These are phyloP conservation scores for Scytalidium sp. DNA, from an alignment of 2,329 filamentous ascomycete genomes.

Conservation along the genomic window DNA sequence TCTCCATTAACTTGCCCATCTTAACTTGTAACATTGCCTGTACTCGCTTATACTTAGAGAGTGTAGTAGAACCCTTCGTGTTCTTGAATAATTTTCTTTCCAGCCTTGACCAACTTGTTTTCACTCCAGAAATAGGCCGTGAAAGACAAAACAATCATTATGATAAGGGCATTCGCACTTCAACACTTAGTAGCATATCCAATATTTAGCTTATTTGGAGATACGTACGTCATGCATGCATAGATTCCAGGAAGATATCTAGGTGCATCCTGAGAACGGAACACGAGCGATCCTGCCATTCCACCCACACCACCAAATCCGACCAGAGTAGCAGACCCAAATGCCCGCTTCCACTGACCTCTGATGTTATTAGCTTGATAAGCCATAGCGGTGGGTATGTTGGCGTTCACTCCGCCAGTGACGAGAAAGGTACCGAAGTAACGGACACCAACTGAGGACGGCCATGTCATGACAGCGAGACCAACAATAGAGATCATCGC, in stretches of 20 bases:
- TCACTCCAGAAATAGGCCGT: no score
- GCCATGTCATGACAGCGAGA: conserved; percentile 43
- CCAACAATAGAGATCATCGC: conserved; percentile 35
- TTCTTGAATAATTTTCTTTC: no score
- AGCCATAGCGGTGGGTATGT: conserved; percentile 69
- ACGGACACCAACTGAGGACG: conserved; percentile 42
- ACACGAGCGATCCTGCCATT: conserved; percentile 71
- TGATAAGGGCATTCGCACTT: no score
- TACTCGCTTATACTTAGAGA: no score
- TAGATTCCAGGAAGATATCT: conserved; percentile 10
- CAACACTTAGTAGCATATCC: no score
- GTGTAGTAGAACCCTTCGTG: no score
- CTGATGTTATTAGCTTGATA: conserved; percentile 87
- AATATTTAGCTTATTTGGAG: no score
- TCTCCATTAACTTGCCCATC: no score
- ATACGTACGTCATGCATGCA: not conserved
- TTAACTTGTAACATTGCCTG: no score
- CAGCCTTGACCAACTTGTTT: no score
- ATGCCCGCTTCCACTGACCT: conserved; percentile 82
- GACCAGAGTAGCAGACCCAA: conserved; percentile 71
- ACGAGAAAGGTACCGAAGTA: conserved; percentile 51
- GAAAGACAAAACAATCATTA: no score
- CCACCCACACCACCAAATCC: conserved; percentile 75
- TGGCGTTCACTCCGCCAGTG: conserved; percentile 58
- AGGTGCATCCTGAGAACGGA: conserved; percentile 39